Percentiles rank a stretch among this genome's conserved stretches.
Conservation (phyloP, 192 early-diverging fungal species). For the Obelidium mucronatum region DNA sequence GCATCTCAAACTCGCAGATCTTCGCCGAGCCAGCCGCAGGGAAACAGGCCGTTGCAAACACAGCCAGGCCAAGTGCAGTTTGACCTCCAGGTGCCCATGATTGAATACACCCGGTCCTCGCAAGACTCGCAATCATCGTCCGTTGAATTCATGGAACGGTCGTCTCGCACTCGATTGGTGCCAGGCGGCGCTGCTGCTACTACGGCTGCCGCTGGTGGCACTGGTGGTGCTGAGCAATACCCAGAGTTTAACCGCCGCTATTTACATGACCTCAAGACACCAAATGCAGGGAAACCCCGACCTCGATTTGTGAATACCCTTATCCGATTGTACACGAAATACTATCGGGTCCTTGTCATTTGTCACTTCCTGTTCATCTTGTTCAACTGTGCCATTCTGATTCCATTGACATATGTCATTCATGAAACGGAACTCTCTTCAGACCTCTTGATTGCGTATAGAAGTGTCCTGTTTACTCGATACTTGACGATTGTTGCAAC, state of each 20-base stretch:
- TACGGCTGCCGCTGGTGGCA: too few species aligned
- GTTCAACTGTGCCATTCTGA: conserved; percentile 1
- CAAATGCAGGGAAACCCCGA: background rate
- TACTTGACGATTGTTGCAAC: background rate
- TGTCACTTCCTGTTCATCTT: conserved; percentile 17
- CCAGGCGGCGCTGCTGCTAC: too few species aligned
- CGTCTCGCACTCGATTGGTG: background rate
- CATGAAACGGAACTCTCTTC: background rate
- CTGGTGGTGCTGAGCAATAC: too few species aligned
- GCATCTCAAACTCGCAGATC: too few species aligned
- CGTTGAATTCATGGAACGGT: background rate
- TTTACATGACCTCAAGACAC: too few species aligned
- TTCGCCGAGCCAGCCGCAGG: too few species aligned
- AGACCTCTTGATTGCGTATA: background rate
- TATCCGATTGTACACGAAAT: background rate
- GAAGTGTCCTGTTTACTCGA: background rate
- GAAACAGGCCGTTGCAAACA: too few species aligned
- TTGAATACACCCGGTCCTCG: background rate
- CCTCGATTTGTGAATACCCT: background rate
- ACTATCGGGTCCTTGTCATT: background rate
- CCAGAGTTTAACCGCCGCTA: too few species aligned
- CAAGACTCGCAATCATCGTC: background rate
- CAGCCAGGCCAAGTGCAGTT: background rate
- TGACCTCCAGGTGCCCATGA: background rate
- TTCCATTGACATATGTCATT: background rate